phyloP scores from a whole-genome alignment of 2,329 filamentous ascomycete genomes.

The Emergomyces orientalis region DNA sequence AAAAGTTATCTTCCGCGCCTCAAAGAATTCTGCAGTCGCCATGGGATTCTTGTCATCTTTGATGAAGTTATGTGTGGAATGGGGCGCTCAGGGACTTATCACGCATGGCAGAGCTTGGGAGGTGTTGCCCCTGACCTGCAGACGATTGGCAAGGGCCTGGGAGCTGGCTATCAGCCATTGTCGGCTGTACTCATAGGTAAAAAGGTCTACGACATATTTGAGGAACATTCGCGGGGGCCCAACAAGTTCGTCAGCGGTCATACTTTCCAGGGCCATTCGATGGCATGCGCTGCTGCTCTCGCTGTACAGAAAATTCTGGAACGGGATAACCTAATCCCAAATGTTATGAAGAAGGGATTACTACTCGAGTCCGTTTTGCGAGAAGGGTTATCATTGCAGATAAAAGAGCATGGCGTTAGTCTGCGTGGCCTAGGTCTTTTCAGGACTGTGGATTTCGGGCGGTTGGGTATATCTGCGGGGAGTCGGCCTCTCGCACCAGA shows the following conservation, averaged over 20 bases:
- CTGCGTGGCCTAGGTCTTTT: constrained; percentile 5
- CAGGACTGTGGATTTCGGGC: constrained; percentile 6
- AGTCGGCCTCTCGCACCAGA: not conserved
- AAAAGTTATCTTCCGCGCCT: constrained; percentile 49
- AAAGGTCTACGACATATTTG: constrained; percentile 40
- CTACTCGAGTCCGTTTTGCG: not conserved
- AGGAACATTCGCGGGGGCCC: constrained; percentile 26
- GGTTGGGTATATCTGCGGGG: not conserved
- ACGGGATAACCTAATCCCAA: constrained; percentile 42
- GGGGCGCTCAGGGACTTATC: constrained; percentile 45
- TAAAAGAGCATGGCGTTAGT: not conserved
- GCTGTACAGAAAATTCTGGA: constrained; percentile 46
- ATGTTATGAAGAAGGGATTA: constrained; percentile 25
- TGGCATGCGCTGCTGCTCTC: constrained; percentile 44
- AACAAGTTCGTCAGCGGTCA: constrained; percentile 46
- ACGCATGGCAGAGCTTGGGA: constrained; percentile 47
- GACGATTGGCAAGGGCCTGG: constrained; percentile 49
- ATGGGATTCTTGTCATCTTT: constrained; percentile 44
- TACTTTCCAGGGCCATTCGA: constrained; percentile 48
- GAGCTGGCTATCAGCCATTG: constrained; percentile 46
- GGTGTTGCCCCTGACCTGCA: constrained; percentile 47
- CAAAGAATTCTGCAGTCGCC: constrained; percentile 45
- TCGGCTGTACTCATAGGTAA: constrained; percentile 43
- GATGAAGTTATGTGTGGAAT: constrained; percentile 49
- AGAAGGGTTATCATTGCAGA: not conserved